Evolutionary conservation across 768 basidiomycete species (phyloP).

Genomic region (Chalciporus pseudorubinellus): DNA sequence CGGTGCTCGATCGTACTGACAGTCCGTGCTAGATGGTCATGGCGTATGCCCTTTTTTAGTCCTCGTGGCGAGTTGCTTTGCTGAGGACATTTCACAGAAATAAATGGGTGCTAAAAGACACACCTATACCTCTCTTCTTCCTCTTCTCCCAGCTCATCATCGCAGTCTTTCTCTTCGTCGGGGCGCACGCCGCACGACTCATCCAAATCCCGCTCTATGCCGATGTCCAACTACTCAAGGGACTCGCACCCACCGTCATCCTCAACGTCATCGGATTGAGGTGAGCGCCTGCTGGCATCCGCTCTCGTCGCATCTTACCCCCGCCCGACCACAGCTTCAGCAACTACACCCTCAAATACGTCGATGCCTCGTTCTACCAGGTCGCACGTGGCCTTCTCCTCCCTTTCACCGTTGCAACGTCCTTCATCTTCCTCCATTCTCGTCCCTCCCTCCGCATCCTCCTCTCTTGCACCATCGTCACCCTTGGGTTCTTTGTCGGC

Average conservation of each 20-base stretch:
- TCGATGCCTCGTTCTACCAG: slow-evolving; percentile 94
- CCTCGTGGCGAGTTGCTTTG: slow-evolving; percentile 13
- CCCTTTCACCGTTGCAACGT: slow-evolving; percentile 90
- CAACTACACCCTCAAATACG: slow-evolving; percentile 90
- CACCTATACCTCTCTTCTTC: slow-evolving; percentile 81
- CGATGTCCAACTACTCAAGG: slow-evolving; percentile 63
- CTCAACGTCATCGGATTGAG: slow-evolving; percentile 84
- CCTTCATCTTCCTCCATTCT: slow-evolving; percentile 71
- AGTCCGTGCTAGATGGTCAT: slow-evolving; percentile 71
- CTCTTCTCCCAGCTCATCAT: slow-evolving; percentile 77
- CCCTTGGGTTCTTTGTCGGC: slow-evolving; percentile 87
- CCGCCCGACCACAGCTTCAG: slow-evolving; percentile 56
- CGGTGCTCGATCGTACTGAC: neutral
- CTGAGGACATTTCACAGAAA: slow-evolving; percentile 47
- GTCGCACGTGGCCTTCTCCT: slow-evolving; percentile 92
- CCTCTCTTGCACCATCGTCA: slow-evolving; percentile 75
- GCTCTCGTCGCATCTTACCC: neutral
- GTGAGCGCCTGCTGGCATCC: slow-evolving; percentile 37
- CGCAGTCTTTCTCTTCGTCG: slow-evolving; percentile 71
- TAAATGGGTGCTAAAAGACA: slow-evolving; percentile 86
- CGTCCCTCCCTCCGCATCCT: slow-evolving; percentile 77
- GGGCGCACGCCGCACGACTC: slow-evolving; percentile 59
- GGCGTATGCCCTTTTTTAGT: slow-evolving; percentile 53
- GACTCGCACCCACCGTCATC: slow-evolving; percentile 69
- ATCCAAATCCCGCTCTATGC: slow-evolving; percentile 67